Conservation (phyloP, 2,329 filamentous ascomycete species). For the Colletotrichum lupini region DNA sequence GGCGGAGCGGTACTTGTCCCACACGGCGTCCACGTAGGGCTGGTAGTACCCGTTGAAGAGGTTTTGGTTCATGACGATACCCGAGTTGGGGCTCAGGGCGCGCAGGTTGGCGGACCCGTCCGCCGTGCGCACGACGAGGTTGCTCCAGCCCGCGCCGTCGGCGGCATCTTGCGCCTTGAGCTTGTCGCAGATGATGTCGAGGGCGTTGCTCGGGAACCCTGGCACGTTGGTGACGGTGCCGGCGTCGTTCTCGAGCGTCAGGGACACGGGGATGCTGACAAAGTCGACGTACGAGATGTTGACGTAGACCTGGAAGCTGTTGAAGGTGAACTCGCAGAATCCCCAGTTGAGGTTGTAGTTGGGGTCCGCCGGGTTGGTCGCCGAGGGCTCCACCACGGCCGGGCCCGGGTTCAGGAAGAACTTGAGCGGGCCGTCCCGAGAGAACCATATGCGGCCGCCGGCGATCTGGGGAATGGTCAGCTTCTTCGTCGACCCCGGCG, state of each 20-base stretch:
- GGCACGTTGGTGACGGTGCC: constrained; percentile 57
- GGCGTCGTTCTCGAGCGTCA: constrained; percentile 60
- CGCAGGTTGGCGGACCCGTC: constrained; percentile 55
- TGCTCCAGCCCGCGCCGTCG: constrained; percentile 63
- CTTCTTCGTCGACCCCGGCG: constrained; percentile 66
- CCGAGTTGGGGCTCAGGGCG: constrained; percentile 65
- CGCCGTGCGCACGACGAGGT: constrained; percentile 57
- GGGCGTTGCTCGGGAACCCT: constrained; percentile 60
- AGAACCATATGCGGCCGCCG: constrained; percentile 80
- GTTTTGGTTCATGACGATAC: constrained; percentile 52
- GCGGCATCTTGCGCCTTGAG: constrained; percentile 56
- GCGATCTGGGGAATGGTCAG: constrained; percentile 77
- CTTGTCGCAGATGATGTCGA: constrained; percentile 55
- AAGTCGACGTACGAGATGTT: constrained; percentile 84
- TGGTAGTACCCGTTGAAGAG: constrained; percentile 64
- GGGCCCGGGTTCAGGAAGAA: constrained; percentile 80
- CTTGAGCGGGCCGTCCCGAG: constrained; percentile 66
- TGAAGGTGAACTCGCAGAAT: constrained; percentile 78
- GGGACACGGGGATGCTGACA: constrained; percentile 71
- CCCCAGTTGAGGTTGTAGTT: constrained; percentile 73
- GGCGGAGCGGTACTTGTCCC: constrained; percentile 57
- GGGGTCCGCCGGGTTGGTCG: constrained; percentile 72
- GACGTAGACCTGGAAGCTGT: constrained; percentile 69
- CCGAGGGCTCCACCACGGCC: constrained; percentile 79
- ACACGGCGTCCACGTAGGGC: constrained; percentile 62